phyloP scores from a whole-genome alignment of 371 early-diverging fungal species.

The Mortierella sp. region DNA sequence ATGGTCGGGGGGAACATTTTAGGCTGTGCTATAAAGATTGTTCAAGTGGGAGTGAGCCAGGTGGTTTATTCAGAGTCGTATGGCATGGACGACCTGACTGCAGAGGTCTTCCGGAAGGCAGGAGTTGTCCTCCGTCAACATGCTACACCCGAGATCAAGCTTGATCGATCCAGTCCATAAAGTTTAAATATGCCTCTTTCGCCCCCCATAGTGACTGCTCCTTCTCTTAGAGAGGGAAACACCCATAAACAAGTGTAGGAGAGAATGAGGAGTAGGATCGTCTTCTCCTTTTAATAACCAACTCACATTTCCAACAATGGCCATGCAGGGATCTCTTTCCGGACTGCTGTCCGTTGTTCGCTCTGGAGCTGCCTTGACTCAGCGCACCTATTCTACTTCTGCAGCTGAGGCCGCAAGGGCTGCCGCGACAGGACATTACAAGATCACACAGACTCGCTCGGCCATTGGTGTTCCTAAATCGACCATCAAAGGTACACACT shows the following conservation, averaged over 20 bases:
- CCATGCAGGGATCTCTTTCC: conserved; percentile 18
- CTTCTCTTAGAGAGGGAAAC: no score
- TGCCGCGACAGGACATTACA: conserved; percentile 60
- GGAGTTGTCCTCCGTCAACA: conserved; percentile 84
- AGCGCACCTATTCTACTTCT: conserved; percentile 28
- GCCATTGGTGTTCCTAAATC: conserved; percentile 67
- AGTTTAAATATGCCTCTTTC: no score
- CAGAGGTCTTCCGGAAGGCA: conserved; percentile 82
- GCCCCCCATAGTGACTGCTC: no score
- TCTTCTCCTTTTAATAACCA: no score
- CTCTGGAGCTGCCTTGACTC: conserved; percentile 24
- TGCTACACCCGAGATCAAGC: conserved; percentile 66
- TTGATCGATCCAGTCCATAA: conserved; percentile 35
- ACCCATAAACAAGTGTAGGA: no score
- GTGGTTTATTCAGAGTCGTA: conserved; percentile 93
- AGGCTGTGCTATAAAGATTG: conserved; percentile 96
- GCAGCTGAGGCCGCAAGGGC: conserved; percentile 13
- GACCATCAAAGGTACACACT: conserved; percentile 54
- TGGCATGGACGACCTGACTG: conserved; percentile 90
- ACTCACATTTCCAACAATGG: no score
- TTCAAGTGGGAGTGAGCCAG: conserved; percentile 92
- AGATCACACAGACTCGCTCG: conserved; percentile 68
- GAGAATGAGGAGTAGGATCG: no score
- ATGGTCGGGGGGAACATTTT: conserved; percentile 53
- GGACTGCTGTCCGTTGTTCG: conserved; percentile 32